Evolutionary conservation across 106 monocot genomes (phyloP).

Genomic region (Allium cepa): DNA sequence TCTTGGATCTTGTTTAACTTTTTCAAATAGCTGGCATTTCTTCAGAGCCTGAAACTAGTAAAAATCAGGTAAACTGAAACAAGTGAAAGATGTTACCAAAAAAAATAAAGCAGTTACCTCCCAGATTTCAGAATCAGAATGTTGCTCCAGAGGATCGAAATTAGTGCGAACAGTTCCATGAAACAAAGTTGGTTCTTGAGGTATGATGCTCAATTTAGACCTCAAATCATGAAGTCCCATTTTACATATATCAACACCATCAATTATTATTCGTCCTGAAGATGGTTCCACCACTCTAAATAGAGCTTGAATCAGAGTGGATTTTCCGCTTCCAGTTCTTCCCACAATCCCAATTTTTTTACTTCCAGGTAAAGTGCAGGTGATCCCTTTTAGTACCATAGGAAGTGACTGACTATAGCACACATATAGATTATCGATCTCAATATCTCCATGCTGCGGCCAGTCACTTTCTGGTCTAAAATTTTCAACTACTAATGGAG

Average conservation of each 20-base stretch:
- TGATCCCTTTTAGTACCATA: conserved; percentile 64
- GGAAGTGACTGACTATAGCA: conserved; percentile 48
- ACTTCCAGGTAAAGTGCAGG: conserved; percentile 58
- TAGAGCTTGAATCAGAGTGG: conserved; percentile 84
- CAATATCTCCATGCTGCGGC: conserved; percentile 56
- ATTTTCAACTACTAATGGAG: conserved; percentile 44
- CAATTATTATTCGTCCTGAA: conserved; percentile 64
- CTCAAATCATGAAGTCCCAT: conserved; percentile 81
- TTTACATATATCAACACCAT: conserved; percentile 48
- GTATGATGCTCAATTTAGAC: conserved; percentile 80
- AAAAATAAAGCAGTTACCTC: conserved; percentile 35
- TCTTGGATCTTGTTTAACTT: conserved; percentile 42
- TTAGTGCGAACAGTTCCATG: conserved; percentile 76
- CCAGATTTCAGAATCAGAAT: conserved; percentile 72
- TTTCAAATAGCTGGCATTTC: conserved; percentile 55
- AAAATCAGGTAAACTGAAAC: not conserved
- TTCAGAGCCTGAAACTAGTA: conserved; percentile 35
- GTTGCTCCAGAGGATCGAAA: conserved; percentile 71
- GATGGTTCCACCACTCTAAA: conserved; percentile 83
- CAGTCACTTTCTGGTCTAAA: conserved; percentile 41
- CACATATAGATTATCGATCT: conserved; percentile 52
- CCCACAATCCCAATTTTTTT: conserved; percentile 85
- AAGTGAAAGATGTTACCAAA: not conserved
- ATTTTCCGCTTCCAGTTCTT: conserved; percentile 90
- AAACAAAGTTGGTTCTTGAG: conserved; percentile 88